Percentiles rank a stretch among this genome's conserved stretches.
Evolutionary conservation across 2,329 filamentous ascomycete genomes (phyloP).

Genomic region (Tolypocladium capitatum): DNA sequence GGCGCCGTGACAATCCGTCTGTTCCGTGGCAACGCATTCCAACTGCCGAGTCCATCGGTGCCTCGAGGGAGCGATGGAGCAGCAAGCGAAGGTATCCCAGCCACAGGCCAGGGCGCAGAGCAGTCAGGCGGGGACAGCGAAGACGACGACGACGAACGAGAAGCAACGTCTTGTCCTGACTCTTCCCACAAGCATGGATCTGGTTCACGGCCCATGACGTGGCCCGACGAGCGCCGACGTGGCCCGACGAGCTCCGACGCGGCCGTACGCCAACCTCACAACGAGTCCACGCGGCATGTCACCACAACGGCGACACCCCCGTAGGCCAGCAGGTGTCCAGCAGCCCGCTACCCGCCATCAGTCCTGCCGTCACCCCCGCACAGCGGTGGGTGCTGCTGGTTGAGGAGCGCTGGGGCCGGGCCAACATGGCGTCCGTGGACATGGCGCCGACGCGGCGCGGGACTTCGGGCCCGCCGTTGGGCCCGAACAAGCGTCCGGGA

Average conservation of each 20-base stretch:
- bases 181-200: background rate
- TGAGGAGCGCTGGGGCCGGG: background rate
- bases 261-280: too few relatives aligned
- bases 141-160: background rate
- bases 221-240: background rate
- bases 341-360: too few relatives aligned
- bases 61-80: background rate
- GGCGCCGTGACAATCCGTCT: background rate
- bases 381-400: too few relatives aligned
- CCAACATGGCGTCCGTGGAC: conserved; percentile 2
- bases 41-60: too few relatives aligned
- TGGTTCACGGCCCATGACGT: background rate
- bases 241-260: too few relatives aligned
- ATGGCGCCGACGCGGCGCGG: conserved; percentile 1
- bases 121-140: too few relatives aligned
- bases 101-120: background rate
- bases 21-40: too few relatives aligned
- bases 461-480: conserved; percentile 4
- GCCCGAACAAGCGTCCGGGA: background rate
- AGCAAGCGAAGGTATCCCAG: background rate
- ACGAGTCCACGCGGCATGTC: background rate
- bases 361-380: too few relatives aligned
- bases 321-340: too few relatives aligned
- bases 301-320: too few relatives aligned
- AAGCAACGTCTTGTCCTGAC: background rate